Conservation (phyloP, 1,284 basidiomycete species). For the Crepidotus sp. region DNA sequence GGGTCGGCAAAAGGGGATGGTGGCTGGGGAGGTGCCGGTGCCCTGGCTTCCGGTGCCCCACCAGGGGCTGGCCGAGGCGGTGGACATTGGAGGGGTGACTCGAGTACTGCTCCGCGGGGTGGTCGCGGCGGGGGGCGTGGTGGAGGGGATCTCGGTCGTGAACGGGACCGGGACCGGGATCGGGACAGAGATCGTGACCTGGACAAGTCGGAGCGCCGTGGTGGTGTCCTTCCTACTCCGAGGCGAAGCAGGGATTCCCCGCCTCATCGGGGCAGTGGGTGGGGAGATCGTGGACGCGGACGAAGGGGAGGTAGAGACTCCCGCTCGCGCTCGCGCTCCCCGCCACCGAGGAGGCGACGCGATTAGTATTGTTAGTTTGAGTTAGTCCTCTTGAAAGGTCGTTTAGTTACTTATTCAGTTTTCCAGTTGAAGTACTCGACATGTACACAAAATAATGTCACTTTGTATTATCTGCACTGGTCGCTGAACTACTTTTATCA, state of each 20-base stretch:
- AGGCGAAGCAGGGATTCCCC: slow-evolving; percentile 38
- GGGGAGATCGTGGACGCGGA: slow-evolving; percentile 31
- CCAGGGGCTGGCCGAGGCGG: slow-evolving; percentile 40
- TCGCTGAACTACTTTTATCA: too few species aligned
- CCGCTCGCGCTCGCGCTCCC: slow-evolving; percentile 28
- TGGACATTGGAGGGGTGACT: slow-evolving; percentile 63
- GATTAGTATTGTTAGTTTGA: slow-evolving; percentile 6
- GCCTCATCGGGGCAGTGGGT: slow-evolving; percentile 29
- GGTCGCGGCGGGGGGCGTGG: slow-evolving; percentile 36
- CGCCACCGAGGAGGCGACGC: slow-evolving; percentile 20
- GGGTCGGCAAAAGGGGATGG: slow-evolving; percentile 31
- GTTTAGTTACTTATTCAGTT: not conserved
- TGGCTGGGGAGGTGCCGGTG: slow-evolving; percentile 35
- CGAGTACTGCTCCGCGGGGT: slow-evolving; percentile 36
- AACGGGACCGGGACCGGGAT: slow-evolving; percentile 28
- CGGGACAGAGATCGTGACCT: slow-evolving; percentile 23
- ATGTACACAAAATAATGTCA: slow-evolving; percentile 3
- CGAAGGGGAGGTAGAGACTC: slow-evolving; percentile 27
- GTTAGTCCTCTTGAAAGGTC: not conserved
- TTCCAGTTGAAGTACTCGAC: not conserved
- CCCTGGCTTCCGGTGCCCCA: slow-evolving; percentile 17
- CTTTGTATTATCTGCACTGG: not conserved
- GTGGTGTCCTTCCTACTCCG: slow-evolving; percentile 40
- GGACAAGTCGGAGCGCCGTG: slow-evolving; percentile 25
- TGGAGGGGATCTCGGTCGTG: slow-evolving; percentile 26